Evolutionary conservation across 2,329 filamentous ascomycete species (phyloP).

Genomic region (Conoideocrella luteorostrata): DNA sequence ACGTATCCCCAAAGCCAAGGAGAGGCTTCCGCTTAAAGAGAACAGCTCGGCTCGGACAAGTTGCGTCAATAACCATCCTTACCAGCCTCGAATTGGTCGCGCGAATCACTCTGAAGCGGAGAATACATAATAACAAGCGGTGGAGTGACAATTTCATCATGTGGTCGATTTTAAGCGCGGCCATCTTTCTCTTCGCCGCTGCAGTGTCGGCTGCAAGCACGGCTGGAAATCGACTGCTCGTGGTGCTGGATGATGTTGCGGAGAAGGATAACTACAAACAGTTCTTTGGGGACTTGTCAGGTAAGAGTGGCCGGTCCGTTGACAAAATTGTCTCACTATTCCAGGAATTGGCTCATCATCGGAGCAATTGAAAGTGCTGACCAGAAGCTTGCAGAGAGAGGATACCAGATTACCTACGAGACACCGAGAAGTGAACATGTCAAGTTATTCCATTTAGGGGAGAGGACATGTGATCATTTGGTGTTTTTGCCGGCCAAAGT

Average conservation of each 20-base stretch:
- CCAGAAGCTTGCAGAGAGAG: conserved; percentile 55
- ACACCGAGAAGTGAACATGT: conserved; percentile 76
- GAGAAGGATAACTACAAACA: conserved; percentile 80
- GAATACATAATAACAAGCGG: too few relatives aligned
- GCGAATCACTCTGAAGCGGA: too few relatives aligned
- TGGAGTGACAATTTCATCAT: conserved; percentile 37
- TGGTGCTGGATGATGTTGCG: conserved; percentile 74
- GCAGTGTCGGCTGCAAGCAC: conserved; percentile 71
- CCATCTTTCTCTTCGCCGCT: conserved; percentile 60
- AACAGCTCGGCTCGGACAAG: conserved; percentile 8
- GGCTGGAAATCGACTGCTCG: conserved; percentile 72
- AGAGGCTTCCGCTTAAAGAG: conserved; percentile 10
- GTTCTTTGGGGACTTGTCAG: conserved; percentile 67
- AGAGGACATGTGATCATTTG: conserved; percentile 85
- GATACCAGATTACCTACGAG: conserved; percentile 73
- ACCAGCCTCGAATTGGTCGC: neutral
- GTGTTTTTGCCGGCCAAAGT: conserved; percentile 82
- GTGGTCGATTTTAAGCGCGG: conserved; percentile 67
- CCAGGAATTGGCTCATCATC: too few relatives aligned
- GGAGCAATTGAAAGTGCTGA: conserved; percentile 17
- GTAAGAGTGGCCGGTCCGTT: conserved; percentile 42
- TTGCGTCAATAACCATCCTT: neutral
- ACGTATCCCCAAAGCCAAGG: conserved; percentile 29
- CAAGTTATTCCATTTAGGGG: conserved; percentile 76
- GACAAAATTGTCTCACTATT: too few relatives aligned